phyloP scores from a whole-genome alignment of 2,329 filamentous ascomycete species.

The Colletotrichum melonis region DNA sequence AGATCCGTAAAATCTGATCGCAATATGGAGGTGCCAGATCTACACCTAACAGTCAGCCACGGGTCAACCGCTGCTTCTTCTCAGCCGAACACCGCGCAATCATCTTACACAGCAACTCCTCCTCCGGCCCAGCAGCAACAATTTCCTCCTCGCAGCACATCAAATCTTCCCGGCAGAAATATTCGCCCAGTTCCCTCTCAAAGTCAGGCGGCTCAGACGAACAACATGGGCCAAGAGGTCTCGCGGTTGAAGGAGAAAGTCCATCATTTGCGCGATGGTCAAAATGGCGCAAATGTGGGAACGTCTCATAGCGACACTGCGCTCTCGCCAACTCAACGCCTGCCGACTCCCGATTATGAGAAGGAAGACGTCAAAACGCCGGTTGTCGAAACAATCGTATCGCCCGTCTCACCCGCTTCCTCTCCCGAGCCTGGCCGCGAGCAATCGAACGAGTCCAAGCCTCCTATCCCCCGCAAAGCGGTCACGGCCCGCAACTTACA shows the following conservation, averaged over 20 bases:
- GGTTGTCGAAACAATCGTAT: constrained; percentile 49
- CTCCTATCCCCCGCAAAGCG: constrained; percentile 41
- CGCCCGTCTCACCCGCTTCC: constrained; percentile 58
- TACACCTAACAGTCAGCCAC: constrained; percentile 61
- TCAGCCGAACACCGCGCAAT: constrained; percentile 31
- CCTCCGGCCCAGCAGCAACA: constrained; percentile 15
- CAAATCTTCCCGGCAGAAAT: constrained; percentile 44
- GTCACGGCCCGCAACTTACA: constrained; percentile 40
- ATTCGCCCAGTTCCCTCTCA: constrained; percentile 38
- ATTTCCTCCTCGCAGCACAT: constrained; percentile 15
- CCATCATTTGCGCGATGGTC: constrained; percentile 14
- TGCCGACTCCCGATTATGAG: constrained; percentile 62
- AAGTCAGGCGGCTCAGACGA: constrained; percentile 11
- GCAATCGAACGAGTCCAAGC: constrained; percentile 35
- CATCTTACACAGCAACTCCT: constrained; percentile 20
- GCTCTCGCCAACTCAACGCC: constrained; percentile 44
- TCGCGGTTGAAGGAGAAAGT: constrained; percentile 45
- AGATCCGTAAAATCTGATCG: constrained; percentile 62
- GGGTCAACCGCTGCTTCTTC: constrained; percentile 59
- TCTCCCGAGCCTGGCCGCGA: constrained; percentile 51
- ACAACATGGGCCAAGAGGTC: constrained; percentile 46
- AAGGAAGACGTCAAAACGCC: constrained; percentile 54
- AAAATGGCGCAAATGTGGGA: constrained; percentile 23
- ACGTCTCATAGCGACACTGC: constrained; percentile 31
- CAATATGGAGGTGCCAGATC: constrained; percentile 57